Percentiles rank a stretch among this genome's conserved stretches.
Evolutionary conservation across 2,329 filamentous ascomycete genomes (phyloP).

Genomic region (Boeremia lycopersici): DNA sequence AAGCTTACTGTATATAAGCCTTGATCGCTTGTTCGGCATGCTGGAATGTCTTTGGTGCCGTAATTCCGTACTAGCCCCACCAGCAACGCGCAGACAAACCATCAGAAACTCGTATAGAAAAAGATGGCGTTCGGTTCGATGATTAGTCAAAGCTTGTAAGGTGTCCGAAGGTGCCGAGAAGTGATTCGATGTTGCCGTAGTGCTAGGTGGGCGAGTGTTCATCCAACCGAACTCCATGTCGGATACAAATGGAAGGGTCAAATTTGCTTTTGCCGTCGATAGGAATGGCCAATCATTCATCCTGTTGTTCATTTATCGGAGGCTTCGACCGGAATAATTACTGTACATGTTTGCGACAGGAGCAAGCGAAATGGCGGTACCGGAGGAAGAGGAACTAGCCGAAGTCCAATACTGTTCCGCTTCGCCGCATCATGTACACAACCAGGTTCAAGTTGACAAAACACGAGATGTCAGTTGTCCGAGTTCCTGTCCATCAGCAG

Average conservation of each 20-base stretch:
- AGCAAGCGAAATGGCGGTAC: too few relatives aligned
- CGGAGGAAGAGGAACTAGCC: too few relatives aligned
- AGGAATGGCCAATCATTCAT: too few relatives aligned
- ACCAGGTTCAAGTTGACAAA: background rate
- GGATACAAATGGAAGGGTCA: too few relatives aligned
- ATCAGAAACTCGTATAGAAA: background rate
- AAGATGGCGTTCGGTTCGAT: background rate
- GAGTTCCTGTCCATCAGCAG: constrained; percentile 4
- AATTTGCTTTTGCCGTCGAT: too few relatives aligned
- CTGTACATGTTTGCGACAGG: too few relatives aligned
- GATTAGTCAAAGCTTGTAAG: background rate
- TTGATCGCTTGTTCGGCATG: constrained; percentile 1
- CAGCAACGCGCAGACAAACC: background rate
- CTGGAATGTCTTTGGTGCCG: background rate
- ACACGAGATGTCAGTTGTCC: constrained; percentile 2
- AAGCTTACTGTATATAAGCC: background rate
- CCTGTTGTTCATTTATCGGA: too few relatives aligned
- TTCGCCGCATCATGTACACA: background rate
- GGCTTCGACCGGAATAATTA: too few relatives aligned
- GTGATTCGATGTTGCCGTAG: too few relatives aligned
- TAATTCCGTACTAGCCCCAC: background rate
- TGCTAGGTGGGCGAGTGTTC: too few relatives aligned
- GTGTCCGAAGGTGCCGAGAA: background rate
- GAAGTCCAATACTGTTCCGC: too few relatives aligned
- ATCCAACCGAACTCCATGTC: too few relatives aligned